Evolutionary conservation across 1,284 basidiomycete genomes (phyloP), one percentile per base, ranked within the genome.

Genomic region (Ustilago trichophora): DNA sequence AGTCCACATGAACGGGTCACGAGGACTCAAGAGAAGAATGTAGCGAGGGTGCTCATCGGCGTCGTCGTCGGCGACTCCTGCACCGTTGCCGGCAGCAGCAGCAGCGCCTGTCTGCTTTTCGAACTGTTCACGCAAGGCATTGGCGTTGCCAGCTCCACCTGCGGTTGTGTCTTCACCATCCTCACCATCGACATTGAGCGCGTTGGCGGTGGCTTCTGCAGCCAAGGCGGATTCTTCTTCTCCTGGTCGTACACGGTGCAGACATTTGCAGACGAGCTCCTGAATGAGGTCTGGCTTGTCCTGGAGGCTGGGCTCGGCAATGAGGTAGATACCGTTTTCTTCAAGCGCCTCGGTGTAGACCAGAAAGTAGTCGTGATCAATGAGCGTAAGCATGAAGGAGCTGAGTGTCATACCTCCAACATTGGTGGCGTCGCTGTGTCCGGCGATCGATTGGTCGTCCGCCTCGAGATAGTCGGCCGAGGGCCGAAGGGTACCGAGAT

Each of bases 281-380:
- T 88, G 88, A 67, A 98, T 90, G 38, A 87, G 84, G 13, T 91
- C 89, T 0, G 91, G 89, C n/a, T 89, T 88, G 48, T 93, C 89
- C 73, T 88, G 89, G 22, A 98, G 85, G n/a, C 87, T 87, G 3
- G 86, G 87, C 29, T 93, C 90, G 10, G 92, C 96, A 51, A 98
- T 85, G 65, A 98, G 88, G 81, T 98, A 98, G n/a, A 90, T 89
- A 11, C 93, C 93, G 22, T 95, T 89, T 74, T 91, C 89, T 81
- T 97, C 94, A 78, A 91, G 90, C 2, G 86, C 86, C 66, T 91
- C 88, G 1, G 94, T 97, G 82, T 96, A 96, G 32, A 98, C 91
- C 55, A 99, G 87, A 83, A 96, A 91, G 81, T 98, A 95, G 72
- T 92, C 92, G 5, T 93, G 89, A 37, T 90, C 87, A 32, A 92